Evolutionary conservation across 345 rosid genomes (phyloP).

Genomic region (Aquilaria yunnanensis): DNA sequence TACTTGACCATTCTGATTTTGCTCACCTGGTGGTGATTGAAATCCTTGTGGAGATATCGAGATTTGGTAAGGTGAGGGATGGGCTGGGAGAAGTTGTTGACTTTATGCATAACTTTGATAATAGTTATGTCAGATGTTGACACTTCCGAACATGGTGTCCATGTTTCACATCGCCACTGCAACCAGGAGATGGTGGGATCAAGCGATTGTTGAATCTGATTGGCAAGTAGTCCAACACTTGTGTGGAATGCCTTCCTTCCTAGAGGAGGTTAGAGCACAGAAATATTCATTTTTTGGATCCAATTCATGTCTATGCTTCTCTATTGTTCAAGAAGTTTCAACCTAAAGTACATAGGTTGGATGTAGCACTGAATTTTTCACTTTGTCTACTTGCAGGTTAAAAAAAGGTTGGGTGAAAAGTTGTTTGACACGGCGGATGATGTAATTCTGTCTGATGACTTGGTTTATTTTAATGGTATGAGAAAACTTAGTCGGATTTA

Average conservation of each 20-base stretch:
- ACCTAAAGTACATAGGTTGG: not conserved
- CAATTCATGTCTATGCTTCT: not conserved
- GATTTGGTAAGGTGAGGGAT: not conserved
- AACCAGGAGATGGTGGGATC: not conserved
- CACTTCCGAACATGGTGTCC: not conserved
- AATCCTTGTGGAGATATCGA: not conserved
- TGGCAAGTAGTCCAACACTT: not conserved
- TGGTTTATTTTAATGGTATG: not conserved
- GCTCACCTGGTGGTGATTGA: not conserved
- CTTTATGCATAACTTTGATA: not conserved
- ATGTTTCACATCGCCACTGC: not conserved
- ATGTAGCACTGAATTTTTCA: not conserved
- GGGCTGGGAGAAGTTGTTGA: not conserved
- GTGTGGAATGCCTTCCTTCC: not conserved
- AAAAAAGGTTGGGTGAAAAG: not conserved
- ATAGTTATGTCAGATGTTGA: not conserved
- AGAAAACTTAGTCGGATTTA: not conserved
- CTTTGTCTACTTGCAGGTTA: not conserved
- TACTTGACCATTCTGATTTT: not conserved
- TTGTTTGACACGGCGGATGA: not conserved
- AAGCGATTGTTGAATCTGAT: not conserved
- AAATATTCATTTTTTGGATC: not conserved
- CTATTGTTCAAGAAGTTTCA: not conserved
- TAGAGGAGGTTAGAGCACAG: not conserved
- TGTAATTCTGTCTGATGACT: not conserved